phyloP scores from a whole-genome alignment of 2,329 filamentous ascomycete genomes.

The Aspergillus eucalypticola region DNA sequence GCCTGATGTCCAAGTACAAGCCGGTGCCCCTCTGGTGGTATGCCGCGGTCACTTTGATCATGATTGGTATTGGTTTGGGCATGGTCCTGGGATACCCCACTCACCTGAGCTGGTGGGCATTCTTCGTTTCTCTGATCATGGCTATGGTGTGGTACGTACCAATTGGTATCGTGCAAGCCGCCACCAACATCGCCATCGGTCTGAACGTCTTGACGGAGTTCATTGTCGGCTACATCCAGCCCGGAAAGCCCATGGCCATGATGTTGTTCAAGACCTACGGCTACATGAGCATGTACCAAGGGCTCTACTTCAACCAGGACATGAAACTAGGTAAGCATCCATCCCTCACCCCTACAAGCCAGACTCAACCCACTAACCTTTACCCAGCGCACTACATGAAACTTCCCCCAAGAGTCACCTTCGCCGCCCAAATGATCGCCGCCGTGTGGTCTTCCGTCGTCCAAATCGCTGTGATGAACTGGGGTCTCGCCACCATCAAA shows the following conservation, averaged over 20 bases:
- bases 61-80: slow-evolving; percentile 53
- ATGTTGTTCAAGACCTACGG: slow-evolving; percentile 79
- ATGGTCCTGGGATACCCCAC: slow-evolving; percentile 60
- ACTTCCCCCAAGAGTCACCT: slow-evolving; percentile 53
- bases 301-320: slow-evolving; percentile 65
- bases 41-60: slow-evolving; percentile 45
- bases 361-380: neutral
- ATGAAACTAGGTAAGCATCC: slow-evolving; percentile 57
- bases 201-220: slow-evolving; percentile 75
- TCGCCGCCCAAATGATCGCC: slow-evolving; percentile 53
- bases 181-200: slow-evolving; percentile 65
- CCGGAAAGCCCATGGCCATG: slow-evolving; percentile 69
- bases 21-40: slow-evolving; percentile 63
- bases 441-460: slow-evolving; percentile 54
- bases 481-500: slow-evolving; percentile 57
- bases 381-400: slow-evolving; percentile 63
- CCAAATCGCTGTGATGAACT: slow-evolving; percentile 49
- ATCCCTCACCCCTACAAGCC: neutral
- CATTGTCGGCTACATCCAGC: slow-evolving; percentile 71
- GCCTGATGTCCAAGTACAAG: slow-evolving; percentile 59
- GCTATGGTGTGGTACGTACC: slow-evolving; percentile 66
- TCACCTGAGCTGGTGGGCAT: slow-evolving; percentile 71
- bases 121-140: slow-evolving; percentile 65
- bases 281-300: slow-evolving; percentile 68
- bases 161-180: slow-evolving; percentile 64